Conservation (phyloP, 2,329 filamentous ascomycete genomes). For the Trichoderma atroviride region DNA sequence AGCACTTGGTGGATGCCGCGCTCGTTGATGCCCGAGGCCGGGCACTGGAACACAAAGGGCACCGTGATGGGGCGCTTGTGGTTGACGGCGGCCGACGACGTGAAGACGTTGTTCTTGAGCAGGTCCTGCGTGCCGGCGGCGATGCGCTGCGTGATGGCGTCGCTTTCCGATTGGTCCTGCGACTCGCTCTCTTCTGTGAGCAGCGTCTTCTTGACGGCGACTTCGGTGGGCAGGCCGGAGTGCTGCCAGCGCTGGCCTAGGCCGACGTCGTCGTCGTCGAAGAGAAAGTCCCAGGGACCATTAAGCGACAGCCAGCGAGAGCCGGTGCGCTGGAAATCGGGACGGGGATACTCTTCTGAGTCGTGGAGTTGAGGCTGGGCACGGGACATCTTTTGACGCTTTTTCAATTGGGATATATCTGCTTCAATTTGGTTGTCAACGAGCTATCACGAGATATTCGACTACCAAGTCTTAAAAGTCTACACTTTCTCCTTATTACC, state of each 20-base stretch:
- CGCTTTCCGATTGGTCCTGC: slow-evolving; percentile 42
- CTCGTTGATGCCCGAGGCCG: slow-evolving; percentile 64
- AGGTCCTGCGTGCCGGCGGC: slow-evolving; percentile 52
- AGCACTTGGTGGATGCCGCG: slow-evolving; percentile 66
- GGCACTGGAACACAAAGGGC: slow-evolving; percentile 67
- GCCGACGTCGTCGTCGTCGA: slow-evolving; percentile 66
- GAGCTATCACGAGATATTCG: neutral
- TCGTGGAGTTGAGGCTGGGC: slow-evolving; percentile 6
- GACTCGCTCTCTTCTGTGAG: slow-evolving; percentile 29
- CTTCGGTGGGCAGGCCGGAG: slow-evolving; percentile 50
- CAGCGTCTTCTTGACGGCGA: slow-evolving; percentile 34
- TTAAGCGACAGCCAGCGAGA: slow-evolving; percentile 64
- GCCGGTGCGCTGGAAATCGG: slow-evolving; percentile 61
- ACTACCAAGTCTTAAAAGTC: neutral
- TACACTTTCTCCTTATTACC: neutral
- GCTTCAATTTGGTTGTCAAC: neutral
- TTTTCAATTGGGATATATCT: neutral
- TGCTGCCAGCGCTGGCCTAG: slow-evolving; percentile 56
- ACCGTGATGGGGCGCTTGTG: slow-evolving; percentile 59
- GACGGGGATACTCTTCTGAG: slow-evolving; percentile 57
- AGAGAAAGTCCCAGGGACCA: slow-evolving; percentile 65
- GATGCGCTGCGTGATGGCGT: slow-evolving; percentile 48
- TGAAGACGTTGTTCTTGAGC: slow-evolving; percentile 49
- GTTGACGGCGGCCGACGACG: slow-evolving; percentile 34
- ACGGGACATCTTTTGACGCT: neutral